Evolutionary conservation across 495 filamentous ascomycete genomes (phyloP).

Genomic region (Apiosordaria backusii): DNA sequence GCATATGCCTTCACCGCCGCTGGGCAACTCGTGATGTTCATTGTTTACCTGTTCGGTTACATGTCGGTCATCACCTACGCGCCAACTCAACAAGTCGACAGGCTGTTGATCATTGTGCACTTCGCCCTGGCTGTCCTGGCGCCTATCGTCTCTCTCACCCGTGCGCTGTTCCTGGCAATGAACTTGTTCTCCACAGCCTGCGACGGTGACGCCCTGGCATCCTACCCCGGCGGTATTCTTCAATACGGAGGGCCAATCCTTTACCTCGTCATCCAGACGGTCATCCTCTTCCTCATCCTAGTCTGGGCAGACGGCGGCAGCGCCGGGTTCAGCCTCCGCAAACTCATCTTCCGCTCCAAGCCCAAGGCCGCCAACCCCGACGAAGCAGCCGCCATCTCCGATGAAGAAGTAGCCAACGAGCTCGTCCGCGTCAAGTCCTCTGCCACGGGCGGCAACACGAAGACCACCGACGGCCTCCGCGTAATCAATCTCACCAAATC

Average conservation of each 20-base stretch:
- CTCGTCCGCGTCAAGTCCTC: conserved; percentile 41
- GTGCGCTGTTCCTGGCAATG: conserved; percentile 67
- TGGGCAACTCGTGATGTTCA: conserved; percentile 66
- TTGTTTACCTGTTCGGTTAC: conserved; percentile 75
- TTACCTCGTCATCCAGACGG: conserved; percentile 66
- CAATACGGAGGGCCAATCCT: conserved; percentile 77
- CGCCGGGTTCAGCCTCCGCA: conserved; percentile 45
- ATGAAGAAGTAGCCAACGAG: conserved; percentile 47
- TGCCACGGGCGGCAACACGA: conserved; percentile 42
- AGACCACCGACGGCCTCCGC: conserved; percentile 62
- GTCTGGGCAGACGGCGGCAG: conserved; percentile 70
- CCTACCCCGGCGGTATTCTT: conserved; percentile 65
- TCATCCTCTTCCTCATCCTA: conserved; percentile 62
- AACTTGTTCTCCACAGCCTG: conserved; percentile 77
- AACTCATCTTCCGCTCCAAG: conserved; percentile 29
- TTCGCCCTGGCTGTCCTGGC: conserved; percentile 65
- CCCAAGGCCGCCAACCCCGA: neutral
- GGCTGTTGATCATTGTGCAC: conserved; percentile 57
- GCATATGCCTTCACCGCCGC: conserved; percentile 61
- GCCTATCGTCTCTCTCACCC: conserved; percentile 63
- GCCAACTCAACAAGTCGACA: conserved; percentile 57
- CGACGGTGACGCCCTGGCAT: conserved; percentile 54
- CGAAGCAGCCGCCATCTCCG: conserved; percentile 28
- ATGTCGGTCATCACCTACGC: conserved; percentile 65
- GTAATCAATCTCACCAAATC: conserved; percentile 73